Evolutionary conservation across 1,139 yeast genomes (phyloP).

Genomic region (Diutina neorugosa): DNA sequence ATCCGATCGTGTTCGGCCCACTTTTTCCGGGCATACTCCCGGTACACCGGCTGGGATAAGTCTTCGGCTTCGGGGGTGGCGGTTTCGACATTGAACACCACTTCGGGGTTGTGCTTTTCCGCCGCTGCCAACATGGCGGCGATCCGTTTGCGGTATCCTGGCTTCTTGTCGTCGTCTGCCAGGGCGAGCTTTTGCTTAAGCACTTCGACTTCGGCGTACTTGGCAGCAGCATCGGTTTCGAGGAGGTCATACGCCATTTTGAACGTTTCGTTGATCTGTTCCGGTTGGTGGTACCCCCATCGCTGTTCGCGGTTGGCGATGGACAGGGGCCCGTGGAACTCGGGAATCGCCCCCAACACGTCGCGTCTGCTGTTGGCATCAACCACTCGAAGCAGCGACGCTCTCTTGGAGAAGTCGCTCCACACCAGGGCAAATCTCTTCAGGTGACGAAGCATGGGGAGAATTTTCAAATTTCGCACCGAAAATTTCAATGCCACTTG

Average conservation of each 20-base stretch:
- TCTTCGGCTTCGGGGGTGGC: constrained; percentile 36
- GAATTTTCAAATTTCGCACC: neutral
- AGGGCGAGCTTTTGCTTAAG: constrained; percentile 6
- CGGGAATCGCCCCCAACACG: constrained; percentile 22
- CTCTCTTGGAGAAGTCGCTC: constrained; percentile 33
- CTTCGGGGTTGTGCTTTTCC: constrained; percentile 73
- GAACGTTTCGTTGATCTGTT: constrained; percentile 60
- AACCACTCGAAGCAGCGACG: constrained; percentile 24
- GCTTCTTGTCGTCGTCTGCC: constrained; percentile 4
- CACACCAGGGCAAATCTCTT: constrained; percentile 17
- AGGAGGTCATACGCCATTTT: constrained; percentile 52
- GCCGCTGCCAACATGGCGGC: constrained; percentile 27
- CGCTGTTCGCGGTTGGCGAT: constrained; percentile 12
- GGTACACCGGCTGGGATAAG: constrained; percentile 65
- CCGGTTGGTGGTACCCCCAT: constrained; percentile 48
- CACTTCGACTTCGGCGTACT: constrained; percentile 11
- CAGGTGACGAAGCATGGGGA: neutral
- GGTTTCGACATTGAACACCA: constrained; percentile 48
- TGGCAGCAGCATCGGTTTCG: constrained; percentile 28
- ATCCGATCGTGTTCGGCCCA: constrained; percentile 65
- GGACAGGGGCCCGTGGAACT: constrained; percentile 22
- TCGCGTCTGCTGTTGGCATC: constrained; percentile 19
- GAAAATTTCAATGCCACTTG: neutral
- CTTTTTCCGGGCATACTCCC: constrained; percentile 50
- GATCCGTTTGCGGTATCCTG: neutral